Evolutionary conservation across 768 basidiomycete genomes (phyloP), one percentile per base, ranked within the genome.

Genomic region (Auricularia sp.): DNA sequence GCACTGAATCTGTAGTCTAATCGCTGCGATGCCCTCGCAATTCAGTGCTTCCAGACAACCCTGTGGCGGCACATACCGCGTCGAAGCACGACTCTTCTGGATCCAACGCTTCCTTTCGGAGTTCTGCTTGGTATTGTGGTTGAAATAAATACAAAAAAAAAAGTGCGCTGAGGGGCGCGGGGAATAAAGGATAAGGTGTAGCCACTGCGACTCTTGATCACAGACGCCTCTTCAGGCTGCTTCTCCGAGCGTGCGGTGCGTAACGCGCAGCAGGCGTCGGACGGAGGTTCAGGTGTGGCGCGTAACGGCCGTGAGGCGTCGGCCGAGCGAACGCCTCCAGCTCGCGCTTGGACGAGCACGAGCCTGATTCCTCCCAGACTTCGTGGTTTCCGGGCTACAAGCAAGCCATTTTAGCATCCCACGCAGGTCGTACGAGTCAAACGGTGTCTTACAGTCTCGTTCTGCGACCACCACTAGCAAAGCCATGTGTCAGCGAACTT

Each of bases 391-490:
- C 63, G 21, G 63, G 63, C 45, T 54, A 5, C 18, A 42, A 42
- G 39, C 7, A 8, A 14, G 13, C 39, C 2, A 42, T 42, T 42
- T 42, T 42, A 42, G 39, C 39, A 42, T 14, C 39, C 39, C 39
- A 42, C 39, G 39, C 39, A 42, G 8, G 39, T 8, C 39, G 8
- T 0, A 42, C 8, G 13, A 14, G 39, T 42, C 8, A 42, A 42
- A 42, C 39, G 39, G 4, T 14, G 7, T 42, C 39, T 42, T 42
- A 42, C 39, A 42, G 39, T 42, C 39, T 64, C 63, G 16, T 54
- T 54, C 45, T 54, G n/a, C 47, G 63, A 54, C 63, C 63, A 64
- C 63, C 63, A 64, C 51, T 42, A 42, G 39, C 8, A 42, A 29
- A 14, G 7, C 39, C 8, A 14, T 42, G 39, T 42, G 39, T 42